phyloP scores from a whole-genome alignment of 805 yeast genomes.

The Wickerhamomyces mucosus region DNA sequence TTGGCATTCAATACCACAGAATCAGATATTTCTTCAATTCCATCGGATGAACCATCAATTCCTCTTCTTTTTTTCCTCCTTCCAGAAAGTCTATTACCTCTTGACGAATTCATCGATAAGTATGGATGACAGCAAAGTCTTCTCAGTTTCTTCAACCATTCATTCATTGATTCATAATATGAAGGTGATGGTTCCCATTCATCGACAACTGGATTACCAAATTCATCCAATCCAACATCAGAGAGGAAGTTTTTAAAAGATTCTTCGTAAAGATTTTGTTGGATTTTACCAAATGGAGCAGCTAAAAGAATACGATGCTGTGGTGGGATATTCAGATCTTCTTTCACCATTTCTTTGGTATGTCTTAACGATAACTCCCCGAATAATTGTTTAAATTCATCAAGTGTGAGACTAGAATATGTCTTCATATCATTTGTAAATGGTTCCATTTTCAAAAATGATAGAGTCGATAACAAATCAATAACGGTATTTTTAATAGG shows the following conservation, averaged over 20 bases:
- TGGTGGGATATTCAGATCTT: conserved; percentile 69
- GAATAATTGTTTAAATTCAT: conserved; percentile 45
- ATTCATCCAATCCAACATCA: conserved; percentile 40
- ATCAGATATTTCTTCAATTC: neutral
- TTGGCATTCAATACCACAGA: neutral
- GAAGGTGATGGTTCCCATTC: conserved; percentile 39
- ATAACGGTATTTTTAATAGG: conserved; percentile 56
- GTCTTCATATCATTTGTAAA: conserved; percentile 23
- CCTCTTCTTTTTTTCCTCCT: neutral
- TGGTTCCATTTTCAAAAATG: conserved; percentile 61
- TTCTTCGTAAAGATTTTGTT: conserved; percentile 72
- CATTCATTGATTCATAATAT: conserved; percentile 40
- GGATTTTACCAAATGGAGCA: conserved; percentile 73
- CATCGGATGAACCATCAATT: neutral
- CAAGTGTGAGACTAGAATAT: neutral
- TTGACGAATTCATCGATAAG: conserved; percentile 12
- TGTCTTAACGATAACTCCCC: conserved; percentile 57
- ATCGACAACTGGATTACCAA: conserved; percentile 36
- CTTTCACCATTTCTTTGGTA: conserved; percentile 72
- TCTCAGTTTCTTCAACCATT: conserved; percentile 62
- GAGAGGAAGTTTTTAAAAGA: conserved; percentile 48
- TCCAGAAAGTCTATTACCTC: neutral
- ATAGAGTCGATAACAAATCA: conserved; percentile 64
- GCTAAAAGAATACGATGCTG: conserved; percentile 65
- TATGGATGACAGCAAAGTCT: conserved; percentile 81